These are phyloP conservation scores for Tylopilus cervinicoccineus DNA, from an alignment of 768 basidiomycete genomes.

Conservation along the genomic window DNA sequence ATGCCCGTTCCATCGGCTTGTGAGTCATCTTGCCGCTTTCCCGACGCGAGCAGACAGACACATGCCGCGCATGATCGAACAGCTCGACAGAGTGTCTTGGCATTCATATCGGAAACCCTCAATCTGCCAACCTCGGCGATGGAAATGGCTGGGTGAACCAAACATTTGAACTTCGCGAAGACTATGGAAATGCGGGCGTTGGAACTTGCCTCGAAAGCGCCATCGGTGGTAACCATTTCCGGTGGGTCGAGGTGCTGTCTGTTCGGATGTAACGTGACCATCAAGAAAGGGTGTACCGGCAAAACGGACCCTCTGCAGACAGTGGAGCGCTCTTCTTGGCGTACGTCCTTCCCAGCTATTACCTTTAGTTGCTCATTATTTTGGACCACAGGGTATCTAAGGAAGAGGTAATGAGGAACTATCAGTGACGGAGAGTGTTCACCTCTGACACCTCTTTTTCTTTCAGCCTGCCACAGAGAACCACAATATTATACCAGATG, in stretches of 20 bases:
- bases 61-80: slow-evolving; percentile 13
- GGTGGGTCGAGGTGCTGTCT: slow-evolving; percentile 22
- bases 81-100: slow-evolving; percentile 39
- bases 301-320: slow-evolving; percentile 51
- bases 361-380: not conserved
- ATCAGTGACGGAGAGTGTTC: not conserved
- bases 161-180: slow-evolving; percentile 40
- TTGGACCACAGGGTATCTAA: slow-evolving; percentile 38
- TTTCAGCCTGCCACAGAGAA: slow-evolving; percentile 27
- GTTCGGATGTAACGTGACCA: not conserved
- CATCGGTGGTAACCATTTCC: slow-evolving; percentile 45
- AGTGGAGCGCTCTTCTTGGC: slow-evolving; percentile 53
- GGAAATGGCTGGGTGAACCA: slow-evolving; percentile 43
- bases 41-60: too few species aligned
- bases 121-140: slow-evolving; percentile 43
- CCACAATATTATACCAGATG: slow-evolving; percentile 43
- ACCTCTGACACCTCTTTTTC: not conserved
- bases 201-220: slow-evolving; percentile 45
- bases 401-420: slow-evolving; percentile 34
- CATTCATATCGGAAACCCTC: slow-evolving; percentile 33
- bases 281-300: slow-evolving; percentile 41
- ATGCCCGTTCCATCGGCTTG: slow-evolving; percentile 61
- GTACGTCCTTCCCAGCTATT: slow-evolving; percentile 10
- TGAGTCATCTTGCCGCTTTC: slow-evolving; percentile 25
- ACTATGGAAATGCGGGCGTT: slow-evolving; percentile 30